Evolutionary conservation across 306 rosid species (phyloP).

Genomic region (Quercus ilex): DNA sequence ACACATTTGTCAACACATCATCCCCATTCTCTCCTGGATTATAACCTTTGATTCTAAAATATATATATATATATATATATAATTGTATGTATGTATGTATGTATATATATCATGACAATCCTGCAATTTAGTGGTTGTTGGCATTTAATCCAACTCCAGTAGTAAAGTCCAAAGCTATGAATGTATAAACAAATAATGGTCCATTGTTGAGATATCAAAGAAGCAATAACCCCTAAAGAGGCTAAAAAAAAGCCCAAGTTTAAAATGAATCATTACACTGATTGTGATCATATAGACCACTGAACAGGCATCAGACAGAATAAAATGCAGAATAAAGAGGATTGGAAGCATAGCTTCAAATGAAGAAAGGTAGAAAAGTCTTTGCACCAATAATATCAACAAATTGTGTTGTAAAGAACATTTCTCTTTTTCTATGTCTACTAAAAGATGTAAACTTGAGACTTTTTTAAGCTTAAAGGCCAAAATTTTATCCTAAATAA

Average conservation of each 20-base stretch:
- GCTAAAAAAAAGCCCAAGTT: neutral
- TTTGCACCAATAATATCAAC: neutral
- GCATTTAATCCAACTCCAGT: neutral
- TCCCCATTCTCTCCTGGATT: neutral
- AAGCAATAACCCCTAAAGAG: neutral
- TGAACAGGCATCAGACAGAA: neutral
- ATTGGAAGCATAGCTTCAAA: neutral
- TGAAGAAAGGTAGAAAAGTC: neutral
- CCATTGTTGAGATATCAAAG: neutral
- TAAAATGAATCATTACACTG: neutral
- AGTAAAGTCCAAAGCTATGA: neutral
- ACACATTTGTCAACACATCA: neutral
- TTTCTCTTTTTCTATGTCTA: neutral
- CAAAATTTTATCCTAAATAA: neutral
- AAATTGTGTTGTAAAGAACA: neutral
- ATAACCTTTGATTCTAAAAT: neutral
- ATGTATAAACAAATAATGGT: neutral
- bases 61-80: too few species aligned
- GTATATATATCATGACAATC: neutral
- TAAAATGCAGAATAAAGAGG: neutral
- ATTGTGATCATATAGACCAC: neutral
- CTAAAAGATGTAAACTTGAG: neutral
- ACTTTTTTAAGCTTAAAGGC: neutral
- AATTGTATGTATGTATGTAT: too few species aligned
- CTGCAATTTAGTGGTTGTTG: neutral